Base-by-base conservation (phyloP, 352 stramenopile genomes). In the Pythium rhizo-oryzae region DNA sequence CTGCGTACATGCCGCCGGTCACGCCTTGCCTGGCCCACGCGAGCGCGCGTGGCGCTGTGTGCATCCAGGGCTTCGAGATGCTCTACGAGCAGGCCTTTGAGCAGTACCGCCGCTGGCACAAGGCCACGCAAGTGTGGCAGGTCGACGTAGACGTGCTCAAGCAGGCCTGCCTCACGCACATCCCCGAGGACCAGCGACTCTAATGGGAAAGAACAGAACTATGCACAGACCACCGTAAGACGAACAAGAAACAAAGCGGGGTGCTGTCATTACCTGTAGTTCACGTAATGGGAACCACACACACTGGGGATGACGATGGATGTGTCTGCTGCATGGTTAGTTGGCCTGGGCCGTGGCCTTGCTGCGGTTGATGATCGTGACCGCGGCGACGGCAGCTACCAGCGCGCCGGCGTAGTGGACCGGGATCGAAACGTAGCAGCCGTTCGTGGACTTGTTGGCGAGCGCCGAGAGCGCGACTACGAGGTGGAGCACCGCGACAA, bases 31-130 rank as follows among this genome's bases (percentile, higher is more conserved):
- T 99, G 19, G 77, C 75, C 23, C 94, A 99, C 67, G 96, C 95
- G 2, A 67, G 89, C 33, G 80, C 76, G 8, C 78, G 77, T n/a
- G 94, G 92, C 19, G 98, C 89, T 55, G 60, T 81, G 53, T 90
- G 96, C 57, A 93, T 99, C 47, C 90, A 99, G 67, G 98, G 97
- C 54, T 98, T 95, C 24, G 97, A 99, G 70, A 99, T 99, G 98
- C 81, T 99, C 21, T 98, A 98, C 71, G 96, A 99, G 76, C 98
- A 99, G 78, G 98, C 96, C 39, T 87, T 98, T 7, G 96, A 97
- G 71, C 97, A 99, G 74, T 99, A 99, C 77, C 84, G 97, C 69
- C 81, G 97, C 37, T 99, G 98, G 97, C 81, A 92, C 72, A 81
- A 79, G 77, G 67, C 75, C 23, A 88, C 84, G 25, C 72, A 81